Evolutionary conservation across 805 yeast species (phyloP).

Genomic region (Sugiyamaella lignohabitans): DNA sequence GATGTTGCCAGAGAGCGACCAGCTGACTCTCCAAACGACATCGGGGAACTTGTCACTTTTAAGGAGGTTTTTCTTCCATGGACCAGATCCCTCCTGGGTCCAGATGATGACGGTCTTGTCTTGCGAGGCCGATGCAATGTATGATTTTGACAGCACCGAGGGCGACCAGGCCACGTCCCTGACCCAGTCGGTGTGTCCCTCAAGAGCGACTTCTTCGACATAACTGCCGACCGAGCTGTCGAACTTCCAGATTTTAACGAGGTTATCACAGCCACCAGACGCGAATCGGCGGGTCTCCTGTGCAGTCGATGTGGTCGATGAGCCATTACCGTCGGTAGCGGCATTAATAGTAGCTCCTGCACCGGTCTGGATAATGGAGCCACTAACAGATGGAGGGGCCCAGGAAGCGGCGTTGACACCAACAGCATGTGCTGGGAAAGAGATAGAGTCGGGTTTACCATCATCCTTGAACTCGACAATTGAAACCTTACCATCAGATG

Average conservation of each 20-base stretch:
- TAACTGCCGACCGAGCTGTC: slow-evolving; percentile 50
- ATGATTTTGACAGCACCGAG: slow-evolving; percentile 73
- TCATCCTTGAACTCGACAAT: slow-evolving; percentile 88
- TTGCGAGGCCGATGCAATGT: slow-evolving; percentile 94
- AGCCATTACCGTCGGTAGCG: slow-evolving; percentile 20
- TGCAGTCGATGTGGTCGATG: slow-evolving; percentile 21
- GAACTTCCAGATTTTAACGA: slow-evolving; percentile 84
- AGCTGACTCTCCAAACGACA: slow-evolving; percentile 96
- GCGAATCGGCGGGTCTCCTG: slow-evolving; percentile 59
- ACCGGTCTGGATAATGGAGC: slow-evolving; percentile 22
- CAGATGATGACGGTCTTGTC: slow-evolving; percentile 92
- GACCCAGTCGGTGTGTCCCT: slow-evolving; percentile 97
- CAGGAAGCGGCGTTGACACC: slow-evolving; percentile 94
- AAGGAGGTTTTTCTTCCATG: slow-evolving; percentile 77
- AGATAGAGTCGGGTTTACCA: slow-evolving; percentile 52
- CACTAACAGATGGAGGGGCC: slow-evolving; percentile 34
- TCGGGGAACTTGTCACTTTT: slow-evolving; percentile 84
- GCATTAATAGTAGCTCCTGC: slow-evolving; percentile 6
- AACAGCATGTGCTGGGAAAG: slow-evolving; percentile 78
- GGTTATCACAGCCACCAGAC: slow-evolving; percentile 92
- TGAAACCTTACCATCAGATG: slow-evolving; percentile 89
- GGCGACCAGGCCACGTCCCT: slow-evolving; percentile 99
- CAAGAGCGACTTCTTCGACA: slow-evolving; percentile 65
- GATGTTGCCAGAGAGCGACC: slow-evolving; percentile 95
- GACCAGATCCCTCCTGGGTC: slow-evolving; percentile 68